phyloP scores from a whole-genome alignment of 2,329 filamentous ascomycete species.

The Venturia aucupariae region DNA sequence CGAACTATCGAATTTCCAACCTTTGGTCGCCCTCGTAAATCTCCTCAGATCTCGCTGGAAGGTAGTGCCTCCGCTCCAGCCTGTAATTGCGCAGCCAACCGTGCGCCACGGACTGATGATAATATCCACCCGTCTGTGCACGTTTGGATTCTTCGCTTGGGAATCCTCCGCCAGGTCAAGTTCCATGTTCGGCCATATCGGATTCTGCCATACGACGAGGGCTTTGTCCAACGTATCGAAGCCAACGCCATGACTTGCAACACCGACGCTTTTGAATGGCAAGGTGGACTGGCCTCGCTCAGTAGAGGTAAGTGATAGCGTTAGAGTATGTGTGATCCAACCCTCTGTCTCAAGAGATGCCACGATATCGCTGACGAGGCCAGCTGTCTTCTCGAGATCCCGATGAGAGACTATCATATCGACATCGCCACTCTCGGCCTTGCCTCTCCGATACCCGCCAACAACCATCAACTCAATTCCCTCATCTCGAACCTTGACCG shows the following conservation, averaged over 20 bases:
- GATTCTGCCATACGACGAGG: conserved; percentile 83
- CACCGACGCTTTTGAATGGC: conserved; percentile 39
- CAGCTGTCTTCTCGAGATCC: conserved; percentile 55
- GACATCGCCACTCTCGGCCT: conserved; percentile 65
- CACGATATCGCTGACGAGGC: conserved; percentile 66
- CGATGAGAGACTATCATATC: conserved; percentile 78
- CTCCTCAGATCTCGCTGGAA: conserved; percentile 79
- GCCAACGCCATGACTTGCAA: conserved; percentile 67
- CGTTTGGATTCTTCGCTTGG: conserved; percentile 54
- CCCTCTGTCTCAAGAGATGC: conserved; percentile 55
- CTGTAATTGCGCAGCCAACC: conserved; percentile 75
- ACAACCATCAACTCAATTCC: conserved; percentile 56
- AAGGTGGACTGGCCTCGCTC: conserved; percentile 60
- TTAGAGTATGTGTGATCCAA: conserved; percentile 75
- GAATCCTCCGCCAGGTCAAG: conserved; percentile 27
- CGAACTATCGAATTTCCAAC: conserved; percentile 85
- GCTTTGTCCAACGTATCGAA: conserved; percentile 91
- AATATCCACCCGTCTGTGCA: conserved; percentile 82
- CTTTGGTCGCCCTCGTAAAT: conserved; percentile 63
- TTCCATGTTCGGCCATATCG: conserved; percentile 33
- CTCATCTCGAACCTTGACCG: conserved; percentile 49
- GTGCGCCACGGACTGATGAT: conserved; percentile 85
- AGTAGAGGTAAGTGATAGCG: conserved; percentile 59
- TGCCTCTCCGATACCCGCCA: conserved; percentile 75
- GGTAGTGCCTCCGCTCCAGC: conserved; percentile 82